Percentiles rank a stretch among this genome's conserved stretches.
Evolutionary conservation across 192 early-diverging fungal genomes (phyloP).

Genomic region (Coemansia sp.): DNA sequence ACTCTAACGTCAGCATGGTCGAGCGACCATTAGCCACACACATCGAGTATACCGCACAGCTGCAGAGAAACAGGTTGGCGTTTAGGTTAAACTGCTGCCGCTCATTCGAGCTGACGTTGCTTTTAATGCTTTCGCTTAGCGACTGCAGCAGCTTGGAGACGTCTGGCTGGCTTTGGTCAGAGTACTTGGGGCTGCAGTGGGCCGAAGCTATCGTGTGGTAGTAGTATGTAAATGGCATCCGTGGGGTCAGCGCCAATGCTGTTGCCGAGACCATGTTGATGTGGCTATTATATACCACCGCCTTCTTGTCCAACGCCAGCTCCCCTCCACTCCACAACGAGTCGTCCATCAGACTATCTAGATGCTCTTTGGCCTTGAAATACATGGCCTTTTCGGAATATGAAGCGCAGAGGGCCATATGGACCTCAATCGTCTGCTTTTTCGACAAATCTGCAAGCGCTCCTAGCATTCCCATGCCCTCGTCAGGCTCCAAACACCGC

Average conservation of each 20-base stretch:
- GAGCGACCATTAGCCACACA: neutral
- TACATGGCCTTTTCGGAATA: conserved; percentile 20
- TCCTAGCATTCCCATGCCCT: conserved; percentile 2
- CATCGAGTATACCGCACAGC: conserved; percentile 25
- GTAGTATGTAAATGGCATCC: conserved; percentile 32
- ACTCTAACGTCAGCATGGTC: neutral
- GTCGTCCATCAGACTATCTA: neutral
- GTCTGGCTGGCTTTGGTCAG: neutral
- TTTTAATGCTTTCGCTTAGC: neutral
- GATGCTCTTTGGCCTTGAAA: conserved; percentile 5
- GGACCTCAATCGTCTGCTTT: conserved; percentile 18
- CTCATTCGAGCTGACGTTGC: neutral
- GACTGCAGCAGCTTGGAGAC: conserved; percentile 2
- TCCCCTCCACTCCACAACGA: conserved; percentile 6
- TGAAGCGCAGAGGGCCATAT: conserved; percentile 19
- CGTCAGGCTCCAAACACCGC: conserved; percentile 25
- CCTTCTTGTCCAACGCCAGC: conserved; percentile 2
- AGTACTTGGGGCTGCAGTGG: conserved; percentile 13
- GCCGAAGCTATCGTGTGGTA: conserved; percentile 34
- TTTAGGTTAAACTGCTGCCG: conserved; percentile 3
- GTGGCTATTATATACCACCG: neutral
- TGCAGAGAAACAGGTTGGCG: conserved; percentile 18
- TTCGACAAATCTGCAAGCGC: neutral
- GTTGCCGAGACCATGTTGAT: conserved; percentile 21
- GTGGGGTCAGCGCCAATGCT: conserved; percentile 25